Evolutionary conservation across 345 rosid genomes (phyloP).

Genomic region (Camelina neglecta): DNA sequence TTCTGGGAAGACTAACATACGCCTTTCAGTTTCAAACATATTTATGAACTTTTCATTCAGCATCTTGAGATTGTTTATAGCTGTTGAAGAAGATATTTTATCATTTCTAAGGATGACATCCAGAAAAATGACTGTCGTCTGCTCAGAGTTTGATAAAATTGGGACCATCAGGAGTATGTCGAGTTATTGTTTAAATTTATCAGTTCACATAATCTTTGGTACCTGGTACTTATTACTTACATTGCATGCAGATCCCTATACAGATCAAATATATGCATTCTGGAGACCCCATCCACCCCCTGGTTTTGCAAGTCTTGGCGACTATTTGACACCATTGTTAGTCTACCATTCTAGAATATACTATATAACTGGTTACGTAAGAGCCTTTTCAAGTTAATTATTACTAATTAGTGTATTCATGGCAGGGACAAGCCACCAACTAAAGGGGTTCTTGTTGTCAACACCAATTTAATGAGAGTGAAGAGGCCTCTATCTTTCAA

Average conservation of each 20-base stretch:
- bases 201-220: slow-evolving; percentile 28
- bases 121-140: slow-evolving; percentile 75
- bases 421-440: slow-evolving; percentile 98
- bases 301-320: slow-evolving; percentile 97
- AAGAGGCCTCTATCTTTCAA: slow-evolving; percentile 82
- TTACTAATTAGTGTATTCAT: slow-evolving; percentile 35
- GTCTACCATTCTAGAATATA: slow-evolving; percentile 44
- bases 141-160: slow-evolving; percentile 93
- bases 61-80: slow-evolving; percentile 88
- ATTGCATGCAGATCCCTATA: slow-evolving; percentile 60
- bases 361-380: background rate
- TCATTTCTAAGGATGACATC: slow-evolving; percentile 87
- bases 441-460: slow-evolving; percentile 87
- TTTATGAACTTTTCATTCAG: slow-evolving; percentile 96
- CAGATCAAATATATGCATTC: slow-evolving; percentile 72
- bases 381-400: slow-evolving; percentile 30
- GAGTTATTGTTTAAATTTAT: slow-evolving; percentile 22
- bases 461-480: slow-evolving; percentile 77
- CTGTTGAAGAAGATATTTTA: slow-evolving; percentile 93
- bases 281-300: slow-evolving; percentile 97
- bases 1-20: slow-evolving; percentile 85
- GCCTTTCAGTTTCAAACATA: slow-evolving; percentile 76
- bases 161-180: slow-evolving; percentile 77
- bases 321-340: slow-evolving; percentile 88
- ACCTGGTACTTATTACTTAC: slow-evolving; percentile 38